Evolutionary conservation across 352 stramenopile genomes (phyloP).

Genomic region (Pythium sukuiense): DNA sequence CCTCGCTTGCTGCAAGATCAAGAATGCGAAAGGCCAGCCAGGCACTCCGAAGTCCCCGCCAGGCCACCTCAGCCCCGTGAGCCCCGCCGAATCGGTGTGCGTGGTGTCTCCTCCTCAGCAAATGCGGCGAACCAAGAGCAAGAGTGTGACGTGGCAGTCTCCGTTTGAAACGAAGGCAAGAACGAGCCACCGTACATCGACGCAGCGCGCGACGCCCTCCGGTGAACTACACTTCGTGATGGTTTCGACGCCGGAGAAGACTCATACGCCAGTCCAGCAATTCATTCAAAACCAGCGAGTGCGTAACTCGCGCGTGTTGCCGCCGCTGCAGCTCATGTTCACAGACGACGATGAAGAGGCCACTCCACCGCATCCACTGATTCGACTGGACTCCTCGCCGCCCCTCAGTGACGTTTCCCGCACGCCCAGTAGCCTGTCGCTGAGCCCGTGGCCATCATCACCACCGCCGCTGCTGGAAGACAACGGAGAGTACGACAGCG

Average conservation of each 20-base stretch:
- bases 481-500: slow-evolving; percentile 12
- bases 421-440: slow-evolving; percentile 3
- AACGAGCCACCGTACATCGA: slow-evolving; percentile 7
- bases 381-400: slow-evolving; percentile 18
- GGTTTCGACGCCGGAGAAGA: slow-evolving; percentile 21
- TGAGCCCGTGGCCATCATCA: neutral
- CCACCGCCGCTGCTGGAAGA: slow-evolving; percentile 18
- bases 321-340: neutral
- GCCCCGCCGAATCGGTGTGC: neutral
- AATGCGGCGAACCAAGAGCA: slow-evolving; percentile 18
- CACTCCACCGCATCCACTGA: slow-evolving; percentile 14
- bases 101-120: neutral
- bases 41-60: neutral
- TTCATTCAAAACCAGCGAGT: neutral
- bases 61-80: neutral
- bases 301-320: neutral
- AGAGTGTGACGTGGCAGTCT: slow-evolving; percentile 28
- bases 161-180: slow-evolving; percentile 23
- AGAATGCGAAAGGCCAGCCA: neutral
- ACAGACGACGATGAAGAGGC: slow-evolving; percentile 3
- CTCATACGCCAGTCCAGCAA: neutral
- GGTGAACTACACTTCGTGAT: slow-evolving; percentile 25
- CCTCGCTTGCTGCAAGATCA: neutral
- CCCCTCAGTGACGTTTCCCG: neutral
- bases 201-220: neutral